Conservation (phyloP, 208 protist species). For the Leishmania turanica region DNA sequence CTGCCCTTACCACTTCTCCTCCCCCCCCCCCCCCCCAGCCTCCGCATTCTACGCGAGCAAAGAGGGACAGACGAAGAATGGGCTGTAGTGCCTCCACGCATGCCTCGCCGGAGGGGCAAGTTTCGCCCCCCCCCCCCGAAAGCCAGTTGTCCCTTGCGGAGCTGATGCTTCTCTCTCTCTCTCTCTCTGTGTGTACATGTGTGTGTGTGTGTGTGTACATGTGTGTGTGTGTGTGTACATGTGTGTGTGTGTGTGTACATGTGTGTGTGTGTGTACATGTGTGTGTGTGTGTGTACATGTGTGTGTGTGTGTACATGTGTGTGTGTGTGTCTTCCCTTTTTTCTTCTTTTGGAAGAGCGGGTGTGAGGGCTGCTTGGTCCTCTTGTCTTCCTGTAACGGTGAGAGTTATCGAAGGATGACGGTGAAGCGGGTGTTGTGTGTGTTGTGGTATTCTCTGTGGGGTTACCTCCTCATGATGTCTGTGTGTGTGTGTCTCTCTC, state of each 20-base stretch:
- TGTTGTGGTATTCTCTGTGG: not conserved
- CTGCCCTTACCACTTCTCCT: too few species aligned
- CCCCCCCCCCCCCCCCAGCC: not conserved
- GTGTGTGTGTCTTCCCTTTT: not conserved
- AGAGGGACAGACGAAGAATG: too few species aligned
- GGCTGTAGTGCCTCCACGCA: too few species aligned
- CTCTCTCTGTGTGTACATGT: too few species aligned
- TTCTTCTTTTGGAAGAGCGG: not conserved
- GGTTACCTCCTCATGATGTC: not conserved
- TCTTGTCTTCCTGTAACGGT: not conserved
- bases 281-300: not conserved
- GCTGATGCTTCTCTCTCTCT: not conserved
- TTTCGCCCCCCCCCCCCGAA: not conserved
- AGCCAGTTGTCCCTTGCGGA: not conserved
- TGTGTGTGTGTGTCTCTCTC: not conserved
- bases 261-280: not conserved
- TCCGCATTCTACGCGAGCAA: too few species aligned
- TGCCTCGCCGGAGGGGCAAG: too few species aligned
- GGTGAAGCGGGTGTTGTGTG: not conserved
- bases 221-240: not conserved
- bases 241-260: not conserved
- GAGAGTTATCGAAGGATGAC: not conserved
- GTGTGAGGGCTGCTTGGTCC: not conserved
- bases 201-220: not conserved
- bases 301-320: not conserved